Evolutionary conservation across 83 land plant species (phyloP), one percentile per base, ranked within the genome.

Genomic region (Picea mariana): DNA sequence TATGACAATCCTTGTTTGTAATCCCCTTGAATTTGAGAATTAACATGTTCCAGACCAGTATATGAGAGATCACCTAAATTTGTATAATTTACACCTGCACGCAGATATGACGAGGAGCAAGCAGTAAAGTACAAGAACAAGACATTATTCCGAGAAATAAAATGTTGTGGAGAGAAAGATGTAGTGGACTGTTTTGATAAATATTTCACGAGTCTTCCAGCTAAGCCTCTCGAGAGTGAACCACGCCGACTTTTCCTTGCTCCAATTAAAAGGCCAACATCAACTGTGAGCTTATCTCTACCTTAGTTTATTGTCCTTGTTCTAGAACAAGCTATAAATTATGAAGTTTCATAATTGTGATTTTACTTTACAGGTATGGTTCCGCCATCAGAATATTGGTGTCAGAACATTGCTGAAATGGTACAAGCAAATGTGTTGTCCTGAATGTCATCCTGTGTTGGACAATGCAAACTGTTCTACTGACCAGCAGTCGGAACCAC

Each of bases 181-280:
- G 75, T 83, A 17, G 84, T 83, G 72, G 55, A 79, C 23, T 83
- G 84, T 83, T 63, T 83, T 67, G 84, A 83, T 63, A 83, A 83
- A 66, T 83, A 83, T 67, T 83, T 83, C 72, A 60, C 49, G 52
- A 84, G 81, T 64, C 61, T 79, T 65, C 84, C 84, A 21, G 55
- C 84, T 80, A 83, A 83, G 67, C 58, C 84, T 38, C n/a, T 65
- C 5, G 83, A 79, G 71, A 20, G 42, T 26, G 84, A 83, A 44
- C 84, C 84, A 42, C 71, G 84, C 42, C 83, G 82, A 47, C 84
- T 83, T 31, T 83, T 83, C 78, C 84, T 83, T 79, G 84, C 84
- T 62, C 84, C 84, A 27, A 83, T 83, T 42, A 79, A 68, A 26
- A 61, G 62, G 20, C 84, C 75, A 80, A 63, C 55, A 21, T 80